phyloP scores from a whole-genome alignment of 169 alveolate genomes.

The Toxoplasma gondii region DNA sequence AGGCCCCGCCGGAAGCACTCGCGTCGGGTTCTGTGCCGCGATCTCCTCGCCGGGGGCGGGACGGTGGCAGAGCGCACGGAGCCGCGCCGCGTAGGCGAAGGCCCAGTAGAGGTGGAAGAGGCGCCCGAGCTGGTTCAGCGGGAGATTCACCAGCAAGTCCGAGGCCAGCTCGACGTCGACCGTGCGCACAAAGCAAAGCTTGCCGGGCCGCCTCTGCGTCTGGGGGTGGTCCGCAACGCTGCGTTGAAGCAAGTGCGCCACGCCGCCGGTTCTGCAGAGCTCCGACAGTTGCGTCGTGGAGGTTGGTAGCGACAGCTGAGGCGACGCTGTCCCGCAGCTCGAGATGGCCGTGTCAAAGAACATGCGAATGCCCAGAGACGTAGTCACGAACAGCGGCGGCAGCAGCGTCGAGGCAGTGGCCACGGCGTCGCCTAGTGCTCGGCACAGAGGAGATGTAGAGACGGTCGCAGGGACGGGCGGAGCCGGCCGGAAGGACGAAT shows the following conservation, averaged over 20 bases:
- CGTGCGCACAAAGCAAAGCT: background rate
- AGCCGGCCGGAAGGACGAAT: background rate
- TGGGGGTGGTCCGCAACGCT: background rate
- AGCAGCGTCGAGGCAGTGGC: background rate
- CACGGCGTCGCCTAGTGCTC: background rate
- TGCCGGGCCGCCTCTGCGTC: background rate
- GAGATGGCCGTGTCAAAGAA: background rate
- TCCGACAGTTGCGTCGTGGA: background rate
- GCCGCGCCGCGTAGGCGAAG: background rate
- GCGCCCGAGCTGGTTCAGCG: constrained; percentile 22
- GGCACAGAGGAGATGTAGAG: background rate
- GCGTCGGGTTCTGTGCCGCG: background rate
- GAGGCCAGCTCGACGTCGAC: background rate
- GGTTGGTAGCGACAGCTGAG: background rate
- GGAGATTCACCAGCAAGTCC: background rate
- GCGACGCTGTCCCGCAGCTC: background rate
- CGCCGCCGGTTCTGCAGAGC: background rate
- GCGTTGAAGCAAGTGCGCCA: background rate
- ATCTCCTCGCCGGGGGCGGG: background rate
- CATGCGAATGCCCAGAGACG: background rate
- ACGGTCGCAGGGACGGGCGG: background rate
- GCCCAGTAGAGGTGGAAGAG: constrained; percentile 16
- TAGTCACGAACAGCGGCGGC: background rate
- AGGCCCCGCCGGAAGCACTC: background rate
- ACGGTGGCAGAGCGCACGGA: background rate